These are phyloP conservation scores for Malus asiatica DNA, from an alignment of 306 rosid genomes.

Conservation along the genomic window DNA sequence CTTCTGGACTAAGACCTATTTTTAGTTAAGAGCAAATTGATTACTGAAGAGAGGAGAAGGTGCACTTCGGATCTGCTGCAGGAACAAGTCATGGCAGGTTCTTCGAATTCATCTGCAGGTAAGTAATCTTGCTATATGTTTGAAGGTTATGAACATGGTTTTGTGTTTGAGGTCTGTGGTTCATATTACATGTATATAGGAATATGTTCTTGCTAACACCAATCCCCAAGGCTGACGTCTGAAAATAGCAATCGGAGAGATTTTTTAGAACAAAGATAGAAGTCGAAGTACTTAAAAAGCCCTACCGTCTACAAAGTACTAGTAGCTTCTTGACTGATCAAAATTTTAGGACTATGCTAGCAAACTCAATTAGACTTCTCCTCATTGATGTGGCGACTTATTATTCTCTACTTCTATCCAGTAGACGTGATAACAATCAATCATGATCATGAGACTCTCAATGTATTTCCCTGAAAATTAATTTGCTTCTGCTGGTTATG, in stretches of 20 bases:
- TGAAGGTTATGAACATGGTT: no score
- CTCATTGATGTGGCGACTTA: not conserved
- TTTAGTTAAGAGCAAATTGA: no score
- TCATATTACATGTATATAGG: no score
- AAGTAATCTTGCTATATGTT: no score
- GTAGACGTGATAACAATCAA: not conserved
- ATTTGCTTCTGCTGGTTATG: no score
- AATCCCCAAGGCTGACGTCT: constrained; percentile 43
- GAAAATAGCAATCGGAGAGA: not conserved
- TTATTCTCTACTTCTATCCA: not conserved
- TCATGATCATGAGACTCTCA: not conserved
- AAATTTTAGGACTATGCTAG: not conserved
- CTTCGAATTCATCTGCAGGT: no score
- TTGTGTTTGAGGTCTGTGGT: no score
- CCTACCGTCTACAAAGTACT: not conserved
- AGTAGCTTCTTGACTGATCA: not conserved
- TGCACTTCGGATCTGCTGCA: no score
- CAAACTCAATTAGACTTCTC: not conserved
- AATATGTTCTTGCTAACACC: constrained; percentile 3
- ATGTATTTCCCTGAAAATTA: not conserved
- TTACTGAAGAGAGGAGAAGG: no score
- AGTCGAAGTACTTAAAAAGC: not conserved
- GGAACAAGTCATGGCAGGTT: no score
- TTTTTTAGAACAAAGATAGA: not conserved
- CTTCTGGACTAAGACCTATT: no score